phyloP scores from a whole-genome alignment of 768 basidiomycete species.

The Strobilomyces echinocephalus region DNA sequence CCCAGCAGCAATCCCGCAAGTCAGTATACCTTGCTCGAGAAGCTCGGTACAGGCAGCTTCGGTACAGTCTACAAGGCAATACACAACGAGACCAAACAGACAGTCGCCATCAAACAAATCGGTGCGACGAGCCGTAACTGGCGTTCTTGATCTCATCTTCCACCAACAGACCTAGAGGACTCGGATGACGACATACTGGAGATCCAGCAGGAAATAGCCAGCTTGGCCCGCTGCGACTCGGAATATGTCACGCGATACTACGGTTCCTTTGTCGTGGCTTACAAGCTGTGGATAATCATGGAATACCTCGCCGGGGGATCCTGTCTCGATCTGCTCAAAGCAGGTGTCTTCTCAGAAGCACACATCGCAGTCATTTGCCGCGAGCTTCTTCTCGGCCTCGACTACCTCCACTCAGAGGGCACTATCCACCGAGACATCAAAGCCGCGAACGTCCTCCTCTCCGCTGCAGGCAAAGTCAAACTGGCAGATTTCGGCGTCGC shows the following conservation, averaged over 20 bases:
- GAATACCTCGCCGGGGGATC: constrained; percentile 99
- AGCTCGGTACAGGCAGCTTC: constrained; percentile 96
- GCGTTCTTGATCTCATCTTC: background rate
- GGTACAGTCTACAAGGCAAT: constrained; percentile 97
- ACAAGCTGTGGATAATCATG: constrained; percentile 99
- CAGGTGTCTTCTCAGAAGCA: constrained; percentile 83
- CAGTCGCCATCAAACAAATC: constrained; percentile 98
- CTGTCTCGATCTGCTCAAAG: constrained; percentile 92
- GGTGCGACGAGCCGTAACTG: constrained; percentile 44
- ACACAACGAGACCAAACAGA: constrained; percentile 89
- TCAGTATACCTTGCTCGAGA: constrained; percentile 90
- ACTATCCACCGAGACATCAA: constrained; percentile 99
- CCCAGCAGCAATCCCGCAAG: constrained; percentile 79
- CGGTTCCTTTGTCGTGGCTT: constrained; percentile 92
- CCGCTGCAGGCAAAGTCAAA: constrained; percentile 89
- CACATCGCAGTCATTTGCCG: constrained; percentile 95
- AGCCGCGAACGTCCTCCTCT: constrained; percentile 91
- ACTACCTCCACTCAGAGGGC: constrained; percentile 92
- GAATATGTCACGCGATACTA: constrained; percentile 96
- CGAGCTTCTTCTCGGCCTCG: constrained; percentile 87
- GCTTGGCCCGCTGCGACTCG: constrained; percentile 91
- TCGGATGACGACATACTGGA: constrained; percentile 98
- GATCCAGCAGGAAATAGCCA: constrained; percentile 98
- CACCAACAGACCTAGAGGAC: constrained; percentile 79
- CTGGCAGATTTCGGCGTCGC: constrained; percentile 99